Conservation (phyloP, 2,329 filamentous ascomycete genomes). For the Pseudogymnoascus pannorum region DNA sequence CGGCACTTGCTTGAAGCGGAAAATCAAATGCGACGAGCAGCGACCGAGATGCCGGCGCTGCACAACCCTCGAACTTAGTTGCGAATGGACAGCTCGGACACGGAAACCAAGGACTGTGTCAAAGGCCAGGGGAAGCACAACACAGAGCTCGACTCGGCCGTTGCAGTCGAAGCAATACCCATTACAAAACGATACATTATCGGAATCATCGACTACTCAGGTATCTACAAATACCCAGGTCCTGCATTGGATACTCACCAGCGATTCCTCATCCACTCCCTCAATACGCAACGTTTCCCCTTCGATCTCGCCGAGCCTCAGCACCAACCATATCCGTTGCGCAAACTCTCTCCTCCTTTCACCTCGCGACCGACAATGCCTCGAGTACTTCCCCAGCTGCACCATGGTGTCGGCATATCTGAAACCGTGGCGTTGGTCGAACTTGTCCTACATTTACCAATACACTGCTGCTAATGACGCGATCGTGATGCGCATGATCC, state of each 20-base stretch:
- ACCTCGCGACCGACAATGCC: conserved; percentile 30
- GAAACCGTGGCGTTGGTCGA: conserved; percentile 33
- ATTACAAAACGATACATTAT: neutral
- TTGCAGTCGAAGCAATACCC: neutral
- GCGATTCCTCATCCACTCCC: neutral
- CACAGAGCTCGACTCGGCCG: neutral
- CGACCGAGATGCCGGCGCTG: conserved; percentile 30
- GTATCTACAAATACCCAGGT: neutral
- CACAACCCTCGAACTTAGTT: conserved; percentile 13
- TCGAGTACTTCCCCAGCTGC: conserved; percentile 30
- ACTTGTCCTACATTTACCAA: conserved; percentile 31
- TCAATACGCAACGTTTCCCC: conserved; percentile 23
- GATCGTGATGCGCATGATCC: conserved; percentile 35
- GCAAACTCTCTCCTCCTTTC: conserved; percentile 31
- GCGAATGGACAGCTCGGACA: neutral
- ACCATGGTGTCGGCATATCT: conserved; percentile 31
- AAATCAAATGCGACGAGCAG: conserved; percentile 11
- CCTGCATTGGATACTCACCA: neutral
- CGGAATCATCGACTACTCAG: neutral
- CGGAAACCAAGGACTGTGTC: neutral
- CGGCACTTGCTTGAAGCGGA: conserved; percentile 27
- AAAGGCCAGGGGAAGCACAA: neutral
- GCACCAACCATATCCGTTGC: conserved; percentile 19
- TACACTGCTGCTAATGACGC: conserved; percentile 29
- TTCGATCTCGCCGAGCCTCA: conserved; percentile 16